phyloP scores from a whole-genome alignment of 306 rosid genomes.

The Acacia acuminata region DNA sequence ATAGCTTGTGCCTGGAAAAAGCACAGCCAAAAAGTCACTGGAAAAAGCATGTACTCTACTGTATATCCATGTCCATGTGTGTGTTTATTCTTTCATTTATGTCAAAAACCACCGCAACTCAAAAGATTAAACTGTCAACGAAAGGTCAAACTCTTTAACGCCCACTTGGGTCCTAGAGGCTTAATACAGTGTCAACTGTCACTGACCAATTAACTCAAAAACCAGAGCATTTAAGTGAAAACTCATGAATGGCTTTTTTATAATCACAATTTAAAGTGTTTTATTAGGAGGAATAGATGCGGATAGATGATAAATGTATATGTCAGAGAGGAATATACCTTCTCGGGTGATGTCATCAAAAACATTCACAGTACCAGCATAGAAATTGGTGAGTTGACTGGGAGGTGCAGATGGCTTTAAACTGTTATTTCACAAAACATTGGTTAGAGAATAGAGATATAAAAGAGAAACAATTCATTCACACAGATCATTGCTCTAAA shows the following conservation, averaged over 20 bases:
- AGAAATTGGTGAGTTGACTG: constrained; percentile 80
- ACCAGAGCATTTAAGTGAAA: background rate
- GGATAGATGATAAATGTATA: background rate
- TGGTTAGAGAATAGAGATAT: background rate
- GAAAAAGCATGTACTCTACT: background rate
- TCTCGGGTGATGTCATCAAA: constrained; percentile 74
- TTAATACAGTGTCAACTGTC: background rate
- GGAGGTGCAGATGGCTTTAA: constrained; percentile 57
- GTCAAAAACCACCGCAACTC: background rate
- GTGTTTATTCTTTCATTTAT: background rate
- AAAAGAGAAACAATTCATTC: constrained; percentile 20
- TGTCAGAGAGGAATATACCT: constrained; percentile 62
- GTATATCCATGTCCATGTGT: background rate
- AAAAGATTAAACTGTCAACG: background rate
- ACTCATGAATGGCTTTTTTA: background rate
- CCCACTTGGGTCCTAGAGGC: background rate
- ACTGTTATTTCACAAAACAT: constrained; percentile 30
- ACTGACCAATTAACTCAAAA: background rate
- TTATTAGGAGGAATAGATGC: background rate
- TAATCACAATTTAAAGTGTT: background rate
- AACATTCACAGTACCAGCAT: constrained; percentile 79
- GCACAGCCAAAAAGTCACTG: constrained; percentile 7
- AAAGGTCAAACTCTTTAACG: background rate
- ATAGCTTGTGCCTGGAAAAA: constrained; percentile 83
- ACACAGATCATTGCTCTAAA: background rate